Evolutionary conservation across 805 yeast genomes (phyloP).

Genomic region (Candida vaughaniae): DNA sequence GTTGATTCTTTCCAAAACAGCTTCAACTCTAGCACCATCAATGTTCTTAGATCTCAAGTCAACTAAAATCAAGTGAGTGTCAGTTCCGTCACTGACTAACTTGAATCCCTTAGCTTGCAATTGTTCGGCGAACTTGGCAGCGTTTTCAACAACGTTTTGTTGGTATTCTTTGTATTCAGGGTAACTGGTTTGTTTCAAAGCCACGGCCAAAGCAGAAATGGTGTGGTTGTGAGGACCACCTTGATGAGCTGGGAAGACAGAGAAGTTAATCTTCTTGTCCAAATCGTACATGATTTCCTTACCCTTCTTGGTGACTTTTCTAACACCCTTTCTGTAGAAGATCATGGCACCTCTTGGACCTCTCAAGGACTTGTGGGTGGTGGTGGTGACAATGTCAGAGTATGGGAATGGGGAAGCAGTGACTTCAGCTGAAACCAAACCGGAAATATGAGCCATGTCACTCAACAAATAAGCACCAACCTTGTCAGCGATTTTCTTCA

Average conservation of each 20-base stretch:
- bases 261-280: conserved; percentile 93
- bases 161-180: conserved; percentile 93
- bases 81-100: conserved; percentile 93
- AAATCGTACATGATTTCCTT: conserved; percentile 87
- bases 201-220: conserved; percentile 95
- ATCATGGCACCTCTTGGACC: conserved; percentile 99
- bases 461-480: conserved; percentile 95
- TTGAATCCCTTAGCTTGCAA: conserved; percentile 73
- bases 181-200: conserved; percentile 87
- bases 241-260: conserved; percentile 99
- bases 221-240: conserved; percentile 99
- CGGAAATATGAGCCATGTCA: conserved; percentile 99
- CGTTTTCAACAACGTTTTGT: conserved; percentile 82
- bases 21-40: conserved; percentile 96
- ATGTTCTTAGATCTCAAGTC: conserved; percentile 84
- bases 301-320: conserved; percentile 88
- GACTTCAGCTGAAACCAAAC: conserved; percentile 93
- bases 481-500: conserved; percentile 94
- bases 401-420: conserved; percentile 95
- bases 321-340: conserved; percentile 94
- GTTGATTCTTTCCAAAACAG: conserved; percentile 90
- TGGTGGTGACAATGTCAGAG: conserved; percentile 97
- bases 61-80: conserved; percentile 93
- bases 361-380: conserved; percentile 97
- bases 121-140: conserved; percentile 74